These are phyloP conservation scores for Pseudopediastrum boryanum DNA, from an alignment of 139 green algal genomes.

Conservation along the genomic window DNA sequence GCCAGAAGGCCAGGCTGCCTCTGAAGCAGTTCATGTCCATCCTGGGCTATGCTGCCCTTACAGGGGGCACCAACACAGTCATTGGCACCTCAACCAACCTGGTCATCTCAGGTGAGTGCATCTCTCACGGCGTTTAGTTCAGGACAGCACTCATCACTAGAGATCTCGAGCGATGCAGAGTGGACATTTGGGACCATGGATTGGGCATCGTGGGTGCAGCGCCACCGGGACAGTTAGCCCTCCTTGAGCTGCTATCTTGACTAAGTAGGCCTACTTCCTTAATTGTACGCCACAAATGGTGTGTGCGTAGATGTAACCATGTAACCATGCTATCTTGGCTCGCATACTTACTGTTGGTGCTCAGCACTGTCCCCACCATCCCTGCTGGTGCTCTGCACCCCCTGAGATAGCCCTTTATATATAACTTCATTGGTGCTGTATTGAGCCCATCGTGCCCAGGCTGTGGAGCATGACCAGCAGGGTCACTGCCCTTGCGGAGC, in stretches of 20 bases:
- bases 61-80: conserved; percentile 63
- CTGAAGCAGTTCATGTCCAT: conserved; percentile 32
- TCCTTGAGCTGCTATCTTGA: neutral
- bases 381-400: no score
- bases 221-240: neutral
- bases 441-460: no score
- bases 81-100: conserved; percentile 71
- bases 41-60: conserved; percentile 54
- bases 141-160: neutral
- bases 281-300: no score
- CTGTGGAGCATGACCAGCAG: no score
- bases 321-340: no score
- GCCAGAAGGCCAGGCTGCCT: neutral
- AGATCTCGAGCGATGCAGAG: no score
- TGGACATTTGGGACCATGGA: neutral
- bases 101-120: conserved; percentile 42
- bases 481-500: no score
- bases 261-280: no score
- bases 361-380: neutral
- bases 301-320: no score
- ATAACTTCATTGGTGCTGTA: no score
- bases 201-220: neutral
- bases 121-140: neutral
- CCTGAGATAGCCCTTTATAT: no score
- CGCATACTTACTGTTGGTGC: neutral